These are phyloP conservation scores for Talaromyces sp. DNA, from an alignment of 2,329 filamentous ascomycete species.

Conservation along the genomic window DNA sequence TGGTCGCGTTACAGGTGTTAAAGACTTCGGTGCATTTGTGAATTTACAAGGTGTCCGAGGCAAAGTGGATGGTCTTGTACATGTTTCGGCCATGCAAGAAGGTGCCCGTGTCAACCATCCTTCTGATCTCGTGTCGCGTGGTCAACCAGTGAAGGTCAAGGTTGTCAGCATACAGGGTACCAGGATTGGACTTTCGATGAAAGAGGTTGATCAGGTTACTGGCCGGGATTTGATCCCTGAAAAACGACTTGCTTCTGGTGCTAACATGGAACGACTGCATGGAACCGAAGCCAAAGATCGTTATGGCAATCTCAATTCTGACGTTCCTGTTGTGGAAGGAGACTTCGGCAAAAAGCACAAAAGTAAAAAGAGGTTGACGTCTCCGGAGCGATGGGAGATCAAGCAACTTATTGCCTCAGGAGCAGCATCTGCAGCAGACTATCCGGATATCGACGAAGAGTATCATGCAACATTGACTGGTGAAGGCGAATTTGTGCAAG, in stretches of 20 bases:
- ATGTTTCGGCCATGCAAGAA: slow-evolving; percentile 83
- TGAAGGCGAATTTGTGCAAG: slow-evolving; percentile 83
- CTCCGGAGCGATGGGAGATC: slow-evolving; percentile 96
- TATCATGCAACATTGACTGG: slow-evolving; percentile 84
- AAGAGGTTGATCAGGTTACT: slow-evolving; percentile 88
- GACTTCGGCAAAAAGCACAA: slow-evolving; percentile 55
- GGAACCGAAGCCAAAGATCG: slow-evolving; percentile 48
- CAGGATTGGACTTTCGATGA: slow-evolving; percentile 89
- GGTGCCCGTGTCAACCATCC: slow-evolving; percentile 88
- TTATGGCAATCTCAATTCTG: slow-evolving; percentile 51
- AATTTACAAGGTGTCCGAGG: slow-evolving; percentile 83
- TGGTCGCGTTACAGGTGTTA: slow-evolving; percentile 84
- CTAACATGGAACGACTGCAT: slow-evolving; percentile 80
- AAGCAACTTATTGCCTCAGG: slow-evolving; percentile 94
- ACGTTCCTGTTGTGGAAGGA: slow-evolving; percentile 64
- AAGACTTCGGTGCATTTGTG: slow-evolving; percentile 94
- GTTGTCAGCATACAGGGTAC: slow-evolving; percentile 79
- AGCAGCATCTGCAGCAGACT: slow-evolving; percentile 86
- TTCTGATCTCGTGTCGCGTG: slow-evolving; percentile 75
- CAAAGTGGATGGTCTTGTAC: slow-evolving; percentile 88
- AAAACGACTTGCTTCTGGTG: slow-evolving; percentile 76
- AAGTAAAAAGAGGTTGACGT: slow-evolving; percentile 89
- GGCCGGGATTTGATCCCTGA: slow-evolving; percentile 80
- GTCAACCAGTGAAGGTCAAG: slow-evolving; percentile 88
- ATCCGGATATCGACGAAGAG: slow-evolving; percentile 90